Evolutionary conservation across 2,329 filamentous ascomycete genomes (phyloP).

Genomic region (Curvularia eragrostidis): DNA sequence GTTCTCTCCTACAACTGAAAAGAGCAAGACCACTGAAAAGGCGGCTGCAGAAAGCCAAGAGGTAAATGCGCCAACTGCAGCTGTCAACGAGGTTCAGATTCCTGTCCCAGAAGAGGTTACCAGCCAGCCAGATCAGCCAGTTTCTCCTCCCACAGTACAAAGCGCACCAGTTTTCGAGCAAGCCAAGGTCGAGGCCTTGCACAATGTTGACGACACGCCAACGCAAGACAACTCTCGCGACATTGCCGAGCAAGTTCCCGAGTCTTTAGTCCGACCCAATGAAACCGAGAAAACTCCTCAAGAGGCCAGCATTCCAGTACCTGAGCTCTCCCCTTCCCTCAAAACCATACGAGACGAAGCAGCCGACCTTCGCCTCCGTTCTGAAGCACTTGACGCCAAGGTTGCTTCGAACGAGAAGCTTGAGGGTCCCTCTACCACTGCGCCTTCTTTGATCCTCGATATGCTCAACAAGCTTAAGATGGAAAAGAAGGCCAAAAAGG

Average conservation of each 20-base stretch:
- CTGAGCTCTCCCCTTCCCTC: constrained; percentile 34
- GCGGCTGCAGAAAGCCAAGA: constrained; percentile 13
- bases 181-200: not conserved
- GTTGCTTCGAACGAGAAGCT: constrained; percentile 18
- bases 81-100: constrained; percentile 7
- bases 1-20: constrained; percentile 31
- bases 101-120: constrained; percentile 3
- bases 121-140: not conserved
- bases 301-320: not conserved
- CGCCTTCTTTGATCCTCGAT: constrained; percentile 35
- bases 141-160: not conserved
- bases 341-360: constrained; percentile 37
- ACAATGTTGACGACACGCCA: not conserved
- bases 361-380: constrained; percentile 35
- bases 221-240: constrained; percentile 6
- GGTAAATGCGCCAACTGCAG: not conserved
- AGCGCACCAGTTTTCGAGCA: not conserved
- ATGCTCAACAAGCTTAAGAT: constrained; percentile 38
- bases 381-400: constrained; percentile 35
- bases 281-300: not conserved
- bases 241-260: constrained; percentile 3
- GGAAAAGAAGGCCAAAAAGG: constrained; percentile 38
- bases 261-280: constrained; percentile 2
- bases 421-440: constrained; percentile 20
- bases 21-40: constrained; percentile 28